Evolutionary conservation across 1,139 yeast genomes (phyloP).

Genomic region (Debaryomyces sp.): DNA sequence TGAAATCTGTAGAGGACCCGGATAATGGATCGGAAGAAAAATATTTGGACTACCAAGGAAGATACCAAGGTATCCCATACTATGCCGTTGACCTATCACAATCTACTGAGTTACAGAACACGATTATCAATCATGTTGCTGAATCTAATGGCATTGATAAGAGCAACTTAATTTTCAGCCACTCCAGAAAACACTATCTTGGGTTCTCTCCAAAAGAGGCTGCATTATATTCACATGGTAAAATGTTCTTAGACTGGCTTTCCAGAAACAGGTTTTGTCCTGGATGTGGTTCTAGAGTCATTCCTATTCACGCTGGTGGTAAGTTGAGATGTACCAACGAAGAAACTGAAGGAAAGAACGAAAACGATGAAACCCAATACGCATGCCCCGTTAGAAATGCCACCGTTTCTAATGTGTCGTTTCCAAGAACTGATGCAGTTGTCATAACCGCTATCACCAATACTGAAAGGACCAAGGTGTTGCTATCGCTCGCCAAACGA

Average conservation of each 20-base stretch:
- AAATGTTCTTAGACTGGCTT: constrained; percentile 87
- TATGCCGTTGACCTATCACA: constrained; percentile 72
- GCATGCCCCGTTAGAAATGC: constrained; percentile 60
- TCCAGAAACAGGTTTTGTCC: constrained; percentile 77
- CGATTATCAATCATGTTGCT: constrained; percentile 24
- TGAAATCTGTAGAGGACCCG: constrained; percentile 30
- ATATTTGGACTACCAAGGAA: constrained; percentile 45
- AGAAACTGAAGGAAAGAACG: constrained; percentile 18
- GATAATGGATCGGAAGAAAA: constrained; percentile 24
- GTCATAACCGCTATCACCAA: constrained; percentile 80
- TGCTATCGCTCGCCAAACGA: constrained; percentile 72
- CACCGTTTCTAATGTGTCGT: constrained; percentile 63
- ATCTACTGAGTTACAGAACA: constrained; percentile 24
- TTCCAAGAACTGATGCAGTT: constrained; percentile 92
- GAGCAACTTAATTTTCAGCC: constrained; percentile 28
- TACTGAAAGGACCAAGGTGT: constrained; percentile 57
- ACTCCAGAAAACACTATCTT: constrained; percentile 39
- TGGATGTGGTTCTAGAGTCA: constrained; percentile 77
- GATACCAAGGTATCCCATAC: constrained; percentile 71
- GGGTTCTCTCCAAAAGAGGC: constrained; percentile 52
- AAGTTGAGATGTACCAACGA: constrained; percentile 63
- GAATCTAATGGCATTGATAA: constrained; percentile 13
- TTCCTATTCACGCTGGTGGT: constrained; percentile 82
- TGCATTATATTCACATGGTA: constrained; percentile 75
- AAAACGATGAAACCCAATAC: constrained; percentile 8